These are phyloP conservation scores for Ministeria vibrans DNA, from an alignment of 78 protist genomes.

Conservation along the genomic window DNA sequence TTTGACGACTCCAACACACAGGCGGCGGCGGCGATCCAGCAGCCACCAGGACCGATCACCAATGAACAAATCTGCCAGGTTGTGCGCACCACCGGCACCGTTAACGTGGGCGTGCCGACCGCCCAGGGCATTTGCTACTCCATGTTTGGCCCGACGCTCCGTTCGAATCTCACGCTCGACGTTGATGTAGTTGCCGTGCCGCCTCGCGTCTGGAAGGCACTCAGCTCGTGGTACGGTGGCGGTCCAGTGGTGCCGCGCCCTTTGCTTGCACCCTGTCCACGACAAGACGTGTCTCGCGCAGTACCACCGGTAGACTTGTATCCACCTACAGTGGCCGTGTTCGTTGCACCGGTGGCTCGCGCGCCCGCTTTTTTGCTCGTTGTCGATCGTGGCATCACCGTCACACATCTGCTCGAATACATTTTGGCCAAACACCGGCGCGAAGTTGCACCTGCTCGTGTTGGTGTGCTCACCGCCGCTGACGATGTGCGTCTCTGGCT, in stretches of 20 bases:
- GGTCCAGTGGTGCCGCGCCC: neutral
- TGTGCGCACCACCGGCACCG: neutral
- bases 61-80: neutral
- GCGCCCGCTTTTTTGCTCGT: neutral
- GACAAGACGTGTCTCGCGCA: too few species aligned
- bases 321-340: neutral
- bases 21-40: neutral
- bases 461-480: too few species aligned
- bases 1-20: neutral
- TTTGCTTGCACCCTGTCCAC: neutral
- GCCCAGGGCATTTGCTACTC: neutral
- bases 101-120: neutral
- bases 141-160: neutral
- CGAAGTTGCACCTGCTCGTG: too few species aligned
- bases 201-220: neutral
- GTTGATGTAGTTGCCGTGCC: neutral
- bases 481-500: too few species aligned
- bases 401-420: too few species aligned
- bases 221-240: neutral
- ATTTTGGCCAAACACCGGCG: too few species aligned
- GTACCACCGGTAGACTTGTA: neutral
- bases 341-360: neutral
- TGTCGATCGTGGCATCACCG: too few species aligned
- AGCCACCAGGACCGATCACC: neutral
- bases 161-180: neutral